Evolutionary conservation across 805 yeast species (phyloP).

Genomic region (Ogataea populi-albae): DNA sequence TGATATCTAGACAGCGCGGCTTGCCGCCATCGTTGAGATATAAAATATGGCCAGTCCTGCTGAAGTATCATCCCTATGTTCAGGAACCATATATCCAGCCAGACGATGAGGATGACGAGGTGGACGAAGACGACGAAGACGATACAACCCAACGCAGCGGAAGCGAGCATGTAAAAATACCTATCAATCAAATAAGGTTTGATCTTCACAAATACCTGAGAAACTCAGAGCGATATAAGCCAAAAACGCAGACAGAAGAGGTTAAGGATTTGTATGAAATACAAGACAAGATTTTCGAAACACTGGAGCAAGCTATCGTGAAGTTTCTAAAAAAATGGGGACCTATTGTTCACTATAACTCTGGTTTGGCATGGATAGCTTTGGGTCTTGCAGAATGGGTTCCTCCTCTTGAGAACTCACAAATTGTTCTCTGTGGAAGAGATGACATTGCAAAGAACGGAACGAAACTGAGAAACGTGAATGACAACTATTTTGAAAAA

Average conservation of each 20-base stretch:
- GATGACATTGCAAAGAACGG: constrained; percentile 41
- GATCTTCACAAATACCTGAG: constrained; percentile 63
- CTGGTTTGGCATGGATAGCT: constrained; percentile 86
- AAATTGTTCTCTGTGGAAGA: constrained; percentile 55
- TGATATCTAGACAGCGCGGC: constrained; percentile 78
- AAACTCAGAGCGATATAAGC: constrained; percentile 37
- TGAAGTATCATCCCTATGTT: constrained; percentile 84
- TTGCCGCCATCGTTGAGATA: constrained; percentile 79
- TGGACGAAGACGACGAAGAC: constrained; percentile 28
- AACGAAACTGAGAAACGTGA: constrained; percentile 33
- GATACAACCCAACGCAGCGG: too few species aligned
- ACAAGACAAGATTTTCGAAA: constrained; percentile 53
- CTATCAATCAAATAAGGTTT: constrained; percentile 41
- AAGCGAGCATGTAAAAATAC: constrained; percentile 23
- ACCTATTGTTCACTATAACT: constrained; percentile 67
- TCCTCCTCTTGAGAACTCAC: constrained; percentile 57
- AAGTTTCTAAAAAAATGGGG: constrained; percentile 80
- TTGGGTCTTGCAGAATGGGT: constrained; percentile 86
- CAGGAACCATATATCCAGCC: constrained; percentile 69
- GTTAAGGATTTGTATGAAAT: constrained; percentile 36
- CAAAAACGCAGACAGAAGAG: constrained; percentile 29
- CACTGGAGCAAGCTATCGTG: constrained; percentile 57
- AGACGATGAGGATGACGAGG: constrained; percentile 44
- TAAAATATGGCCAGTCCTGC: constrained; percentile 78
- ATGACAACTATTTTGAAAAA: constrained; percentile 32